Base-by-base conservation (phyloP, 177 flowering plant genomes). In the Vitis hybrid region DNA sequence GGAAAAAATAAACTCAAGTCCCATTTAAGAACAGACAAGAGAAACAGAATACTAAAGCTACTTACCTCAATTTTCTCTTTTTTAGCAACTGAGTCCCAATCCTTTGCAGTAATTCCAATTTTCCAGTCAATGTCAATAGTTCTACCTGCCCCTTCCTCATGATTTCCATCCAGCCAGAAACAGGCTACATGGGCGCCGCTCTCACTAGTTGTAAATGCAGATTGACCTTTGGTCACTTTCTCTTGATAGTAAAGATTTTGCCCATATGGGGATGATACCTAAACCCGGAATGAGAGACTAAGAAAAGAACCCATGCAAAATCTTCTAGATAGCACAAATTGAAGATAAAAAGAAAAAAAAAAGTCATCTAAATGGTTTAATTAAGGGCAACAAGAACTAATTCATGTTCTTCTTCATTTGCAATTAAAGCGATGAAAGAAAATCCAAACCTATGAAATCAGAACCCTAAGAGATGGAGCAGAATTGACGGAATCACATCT, bases 221-320 rank as follows among this genome's bases (percentile, higher is more conserved):
- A 89, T 56, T 84, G 86, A 18, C 87, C 89, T 7, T 74, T 75
- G 15, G 91, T 81, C 56, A 79, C 86, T 70, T 87, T 89, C 68
- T 83, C 82, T 30, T 60, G 23, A 17, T 79, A 71, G 73, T 89
- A 82, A 66, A 87, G 82, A 49, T 56, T 75, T 69, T 84, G 84
- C 30, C 89, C 91, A 79, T 80, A 89, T 21, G 93, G 91, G 56
- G 93, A 89, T 19, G 91, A 81, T 11, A 88, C 89, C 93, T 87
- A 68, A 49, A 77, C 48, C 48, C 48, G 48, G 48, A 39, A 39
- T 39, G 48, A 39, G 48, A 39, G 48, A 39, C 8, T 39, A 39
- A 39, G 48, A 39, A 39, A 39, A 39, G 7, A 39, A 39, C 48
- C 48, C 48, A 6, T 39, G 48, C 7, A 39, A 39, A 39, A 39